Evolutionary conservation across 306 rosid genomes (phyloP).

Genomic region (Vigna hirtella): DNA sequence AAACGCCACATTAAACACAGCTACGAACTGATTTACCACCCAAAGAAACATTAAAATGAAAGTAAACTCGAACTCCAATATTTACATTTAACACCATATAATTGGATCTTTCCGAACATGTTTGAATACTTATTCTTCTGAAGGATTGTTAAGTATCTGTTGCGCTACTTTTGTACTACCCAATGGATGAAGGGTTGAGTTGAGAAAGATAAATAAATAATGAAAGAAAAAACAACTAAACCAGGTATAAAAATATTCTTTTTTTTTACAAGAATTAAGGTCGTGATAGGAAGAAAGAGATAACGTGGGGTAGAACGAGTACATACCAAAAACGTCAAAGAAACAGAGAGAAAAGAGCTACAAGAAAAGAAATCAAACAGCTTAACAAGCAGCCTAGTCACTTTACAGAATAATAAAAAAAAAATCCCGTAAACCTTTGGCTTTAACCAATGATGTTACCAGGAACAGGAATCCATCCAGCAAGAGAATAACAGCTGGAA

Average conservation of each 20-base stretch:
- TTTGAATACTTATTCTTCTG: neutral
- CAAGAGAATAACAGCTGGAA: too few species aligned
- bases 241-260: too few species aligned
- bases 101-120: conserved; percentile 4
- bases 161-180: neutral
- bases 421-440: too few species aligned
- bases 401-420: neutral
- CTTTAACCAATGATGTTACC: too few species aligned
- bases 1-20: conserved; percentile 1
- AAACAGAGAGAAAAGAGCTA: neutral
- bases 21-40: neutral
- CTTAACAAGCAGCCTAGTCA: neutral
- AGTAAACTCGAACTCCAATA: neutral
- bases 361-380: conserved; percentile 9
- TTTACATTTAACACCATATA: neutral
- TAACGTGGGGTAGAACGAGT: too few species aligned
- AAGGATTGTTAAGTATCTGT: neutral
- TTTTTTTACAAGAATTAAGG: too few species aligned
- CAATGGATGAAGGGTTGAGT: neutral
- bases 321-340: neutral
- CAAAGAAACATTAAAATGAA: neutral
- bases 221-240: neutral
- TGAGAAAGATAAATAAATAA: neutral
- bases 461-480: too few species aligned
- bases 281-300: too few species aligned